These are phyloP conservation scores for Monosporascus sp. DNA, from an alignment of 2,329 filamentous ascomycete species.

Conservation along the genomic window DNA sequence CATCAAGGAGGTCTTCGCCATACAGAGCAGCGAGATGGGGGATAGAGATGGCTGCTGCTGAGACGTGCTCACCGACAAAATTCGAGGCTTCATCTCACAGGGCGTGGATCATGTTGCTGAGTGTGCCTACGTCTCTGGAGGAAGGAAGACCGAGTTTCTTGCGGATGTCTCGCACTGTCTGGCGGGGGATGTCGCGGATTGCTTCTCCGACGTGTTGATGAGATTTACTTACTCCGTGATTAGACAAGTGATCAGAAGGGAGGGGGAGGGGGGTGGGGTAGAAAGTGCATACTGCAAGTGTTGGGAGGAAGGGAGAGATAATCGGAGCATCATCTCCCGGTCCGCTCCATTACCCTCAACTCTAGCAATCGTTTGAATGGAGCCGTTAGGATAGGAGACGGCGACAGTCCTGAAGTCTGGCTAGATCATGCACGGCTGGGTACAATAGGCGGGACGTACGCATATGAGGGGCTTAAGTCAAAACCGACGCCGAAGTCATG, in stretches of 20 bases:
- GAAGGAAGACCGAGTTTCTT: conserved; percentile 6
- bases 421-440: conserved; percentile 2
- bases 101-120: conserved; percentile 9
- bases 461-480: conserved; percentile 11
- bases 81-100: conserved; percentile 3
- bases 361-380: conserved; percentile 6
- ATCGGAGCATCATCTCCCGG: conserved; percentile 10
- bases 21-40: conserved; percentile 11
- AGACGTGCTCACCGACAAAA: conserved; percentile 7
- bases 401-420: conserved; percentile 8
- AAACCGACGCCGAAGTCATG: conserved; percentile 11
- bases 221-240: conserved; percentile 3
- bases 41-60: conserved; percentile 8
- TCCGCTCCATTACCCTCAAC: conserved; percentile 8
- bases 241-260: conserved; percentile 1
- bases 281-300: conserved; percentile 9
- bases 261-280: neutral
- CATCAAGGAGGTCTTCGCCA: conserved; percentile 7
- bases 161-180: neutral
- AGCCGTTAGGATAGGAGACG: conserved; percentile 11
- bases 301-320: conserved; percentile 9
- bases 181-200: conserved; percentile 3
- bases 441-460: conserved; percentile 2
- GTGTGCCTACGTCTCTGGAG: conserved; percentile 8
- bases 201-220: conserved; percentile 2